Evolutionary conservation across 2,329 filamentous ascomycete genomes (phyloP), one percentile per base, ranked within the genome.

Genomic region (Aspergillus versicolor): DNA sequence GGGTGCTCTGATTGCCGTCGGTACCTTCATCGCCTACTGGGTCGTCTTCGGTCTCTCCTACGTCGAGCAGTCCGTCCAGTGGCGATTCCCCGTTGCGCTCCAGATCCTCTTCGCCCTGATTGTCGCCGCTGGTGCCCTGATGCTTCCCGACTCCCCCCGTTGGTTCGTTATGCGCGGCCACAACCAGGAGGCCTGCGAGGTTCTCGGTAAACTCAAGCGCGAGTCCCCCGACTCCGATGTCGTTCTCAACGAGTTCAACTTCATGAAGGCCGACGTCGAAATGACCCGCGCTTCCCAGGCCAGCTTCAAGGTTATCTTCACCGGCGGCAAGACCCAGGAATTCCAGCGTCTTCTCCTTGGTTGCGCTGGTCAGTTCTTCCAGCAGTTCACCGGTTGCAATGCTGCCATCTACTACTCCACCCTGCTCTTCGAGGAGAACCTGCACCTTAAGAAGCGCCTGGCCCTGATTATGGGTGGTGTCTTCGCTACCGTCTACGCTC

Each of bases 121-220:
- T 5, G 63, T 68, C 30, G 56, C 49, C 15, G 2, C 24, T 8
- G 68, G 68, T 41, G 65, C 60, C 27, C 4, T 67, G 0, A 34
- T 65, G 15, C 70, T 83, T 1, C 82, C 82, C 8, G 82, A 84
- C 56, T 82, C 79, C 0, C 82, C 82, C 7, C 73, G 81, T 40
- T 84, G 81, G 79, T 72, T 85, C 19, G 75, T 84, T 11, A 70
- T 80, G 52, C 78, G 79, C 50, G 81, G 80, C 15, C 69, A 75
- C 38, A 76, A 82, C 59, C 70, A 72, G 55, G 79, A 76, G 63
- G 82, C 71, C 40, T 70, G 71, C 13, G 68, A 74, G 4, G 79
- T 83, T 12, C 76, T 83, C 41, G 78, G 78, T 3, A 75, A 76
- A 9, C 76, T 82, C 2, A 71, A 75, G 24, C 57, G 80, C 37